phyloP scores from a whole-genome alignment of 768 basidiomycete genomes.

The Dioszegia crocea region DNA sequence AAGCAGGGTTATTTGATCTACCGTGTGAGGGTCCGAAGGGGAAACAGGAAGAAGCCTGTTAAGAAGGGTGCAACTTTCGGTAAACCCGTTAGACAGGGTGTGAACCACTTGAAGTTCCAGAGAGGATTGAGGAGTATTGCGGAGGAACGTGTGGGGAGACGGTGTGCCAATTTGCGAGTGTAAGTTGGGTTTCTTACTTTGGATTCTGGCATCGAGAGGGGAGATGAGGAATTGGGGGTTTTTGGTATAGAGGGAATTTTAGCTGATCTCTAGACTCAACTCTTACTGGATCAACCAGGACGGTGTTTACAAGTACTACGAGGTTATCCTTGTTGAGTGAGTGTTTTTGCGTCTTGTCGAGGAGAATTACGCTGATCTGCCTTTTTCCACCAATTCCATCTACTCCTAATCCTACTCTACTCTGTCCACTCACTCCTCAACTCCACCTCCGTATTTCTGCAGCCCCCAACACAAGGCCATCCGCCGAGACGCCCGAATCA shows the following conservation, averaged over 20 bases:
- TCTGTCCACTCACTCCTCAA: constrained; percentile 36
- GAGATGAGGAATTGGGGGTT: too few species aligned
- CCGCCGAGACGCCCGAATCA: constrained; percentile 93
- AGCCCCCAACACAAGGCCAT: constrained; percentile 58
- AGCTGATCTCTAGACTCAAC: constrained; percentile 41
- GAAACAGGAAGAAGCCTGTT: constrained; percentile 98
- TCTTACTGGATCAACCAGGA: constrained; percentile 99
- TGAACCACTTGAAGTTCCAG: constrained; percentile 98
- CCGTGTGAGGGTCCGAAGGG: constrained; percentile 92
- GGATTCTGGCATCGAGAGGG: too few species aligned
- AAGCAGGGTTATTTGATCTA: constrained; percentile 99
- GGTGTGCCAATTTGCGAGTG: constrained; percentile 94
- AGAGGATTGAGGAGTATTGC: constrained; percentile 86
- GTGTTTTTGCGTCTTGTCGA: constrained; percentile 44
- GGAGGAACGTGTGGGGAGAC: constrained; percentile 94
- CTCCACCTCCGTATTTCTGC: neutral
- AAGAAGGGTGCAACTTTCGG: constrained; percentile 99
- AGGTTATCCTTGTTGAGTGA: constrained; percentile 97
- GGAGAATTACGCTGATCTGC: constrained; percentile 2
- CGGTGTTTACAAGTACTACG: constrained; percentile 98
- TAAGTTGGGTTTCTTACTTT: constrained; percentile 20
- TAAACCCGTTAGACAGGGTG: constrained; percentile 95
- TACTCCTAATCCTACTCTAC: neutral
- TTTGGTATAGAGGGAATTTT: neutral
- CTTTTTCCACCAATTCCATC: neutral